A percentile compares a stretch with the other conserved stretches of the same genome.
These are phyloP conservation scores for Phytophthora syringae DNA, from an alignment of 352 stramenopile genomes.

Conservation along the genomic window DNA sequence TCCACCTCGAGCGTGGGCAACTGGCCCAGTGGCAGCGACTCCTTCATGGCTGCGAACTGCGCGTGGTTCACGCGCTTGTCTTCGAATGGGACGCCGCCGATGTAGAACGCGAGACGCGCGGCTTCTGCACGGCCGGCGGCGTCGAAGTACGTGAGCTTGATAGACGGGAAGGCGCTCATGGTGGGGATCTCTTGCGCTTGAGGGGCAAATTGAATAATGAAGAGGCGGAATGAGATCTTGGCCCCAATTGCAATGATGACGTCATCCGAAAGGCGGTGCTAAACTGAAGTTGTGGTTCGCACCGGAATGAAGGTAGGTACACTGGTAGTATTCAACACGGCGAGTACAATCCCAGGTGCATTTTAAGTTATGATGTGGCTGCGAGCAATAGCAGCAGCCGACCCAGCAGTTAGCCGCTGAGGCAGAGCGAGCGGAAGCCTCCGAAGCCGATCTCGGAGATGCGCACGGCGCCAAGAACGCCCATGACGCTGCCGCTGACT, in stretches of 20 bases:
- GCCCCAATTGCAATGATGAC: slow-evolving; percentile 12
- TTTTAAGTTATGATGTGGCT: slow-evolving; percentile 31
- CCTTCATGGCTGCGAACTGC: slow-evolving; percentile 37
- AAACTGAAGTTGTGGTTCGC: slow-evolving; percentile 5
- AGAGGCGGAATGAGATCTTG: slow-evolving; percentile 24
- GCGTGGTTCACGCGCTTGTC: slow-evolving; percentile 49
- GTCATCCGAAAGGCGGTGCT: slow-evolving; percentile 19
- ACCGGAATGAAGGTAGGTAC: background rate
- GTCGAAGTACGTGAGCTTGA: slow-evolving; percentile 80
- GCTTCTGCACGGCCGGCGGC: slow-evolving; percentile 51
- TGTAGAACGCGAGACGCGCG: slow-evolving; percentile 59
- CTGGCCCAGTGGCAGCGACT: slow-evolving; percentile 44
- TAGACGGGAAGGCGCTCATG: slow-evolving; percentile 43
- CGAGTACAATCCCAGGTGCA: slow-evolving; percentile 9
- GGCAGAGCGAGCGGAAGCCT: slow-evolving; percentile 78
- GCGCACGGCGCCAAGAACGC: slow-evolving; percentile 61
- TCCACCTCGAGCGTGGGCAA: slow-evolving; percentile 58
- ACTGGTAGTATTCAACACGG: background rate
- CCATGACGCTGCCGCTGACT: slow-evolving; percentile 77
- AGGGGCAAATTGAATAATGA: slow-evolving; percentile 33
- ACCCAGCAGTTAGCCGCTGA: slow-evolving; percentile 7
- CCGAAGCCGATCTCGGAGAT: slow-evolving; percentile 68
- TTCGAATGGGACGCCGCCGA: slow-evolving; percentile 67
- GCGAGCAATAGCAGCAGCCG: slow-evolving; percentile 5
- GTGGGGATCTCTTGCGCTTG: slow-evolving; percentile 9